Base-by-base conservation (phyloP, 1,284 basidiomycete genomes). In the Sporisorium sorghi region DNA sequence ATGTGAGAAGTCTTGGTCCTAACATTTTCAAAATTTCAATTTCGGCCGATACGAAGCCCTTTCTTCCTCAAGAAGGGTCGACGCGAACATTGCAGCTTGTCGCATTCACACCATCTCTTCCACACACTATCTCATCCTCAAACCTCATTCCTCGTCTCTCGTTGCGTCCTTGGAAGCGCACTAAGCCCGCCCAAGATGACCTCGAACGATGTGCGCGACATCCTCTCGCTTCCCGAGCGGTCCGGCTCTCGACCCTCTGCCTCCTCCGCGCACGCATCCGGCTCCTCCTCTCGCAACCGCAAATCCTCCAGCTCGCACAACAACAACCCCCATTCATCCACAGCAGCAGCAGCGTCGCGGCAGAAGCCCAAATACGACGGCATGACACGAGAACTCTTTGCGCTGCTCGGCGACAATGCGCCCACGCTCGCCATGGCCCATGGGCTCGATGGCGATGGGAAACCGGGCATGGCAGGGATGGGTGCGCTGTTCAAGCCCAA, bases 331-430 rank as follows among this genome's bases (percentile, higher is more conserved):
- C 73, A 72, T 21, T 69, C 73, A 8, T 65, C 73, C 3, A 26
- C 58, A 9, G 46, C 47, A 26, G 47, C 62, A 15, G 49, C 74
- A 2, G 28, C 69, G 11, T 58, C 57, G 12, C 59, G 63, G 3
- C 40, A 42, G 17, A 78, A 73, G 42, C 73, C 69, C 19, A 79
- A 78, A 32, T 57, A 68, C 37, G 82, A 83, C 50, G 96, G 95
- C 24, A 96, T 98, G 74, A 91, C 93, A 0, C 88, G 94, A 73
- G 95, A 98, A 85, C 88, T 99, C 3, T 97, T 93, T 85, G 91
- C 93, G 0, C 89, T 99, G 65, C 96, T 99, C 73, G 97, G 96
- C 19, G 90, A 93, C 76, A 92, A 93, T 59, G 91, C 91, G 6
- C 93, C 95, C 2, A 91, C 91, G 0, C 88, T 97, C 40, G 76